Evolutionary conservation across 2,329 filamentous ascomycete genomes (phyloP).

Genomic region (Tolypocladium ophioglossoides): DNA sequence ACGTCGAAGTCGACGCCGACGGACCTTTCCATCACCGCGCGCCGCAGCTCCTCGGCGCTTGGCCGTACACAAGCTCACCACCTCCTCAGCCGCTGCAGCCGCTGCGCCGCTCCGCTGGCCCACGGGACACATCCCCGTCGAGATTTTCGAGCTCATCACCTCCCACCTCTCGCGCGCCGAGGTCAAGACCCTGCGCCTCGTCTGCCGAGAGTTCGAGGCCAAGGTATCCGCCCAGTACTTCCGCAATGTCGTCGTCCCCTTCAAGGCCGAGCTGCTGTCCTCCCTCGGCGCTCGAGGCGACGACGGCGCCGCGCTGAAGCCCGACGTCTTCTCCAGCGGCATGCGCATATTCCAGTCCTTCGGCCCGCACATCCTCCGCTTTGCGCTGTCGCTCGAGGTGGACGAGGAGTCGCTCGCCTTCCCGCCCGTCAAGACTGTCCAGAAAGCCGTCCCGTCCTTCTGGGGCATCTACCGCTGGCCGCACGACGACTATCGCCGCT

Average conservation of each 20-base stretch:
- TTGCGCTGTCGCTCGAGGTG: constrained; percentile 61
- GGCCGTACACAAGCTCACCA: not conserved
- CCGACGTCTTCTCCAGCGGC: constrained; percentile 31
- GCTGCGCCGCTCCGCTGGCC: constrained; percentile 16
- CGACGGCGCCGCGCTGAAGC: constrained; percentile 10
- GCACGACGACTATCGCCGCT: constrained; percentile 45
- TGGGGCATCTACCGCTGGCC: constrained; percentile 61
- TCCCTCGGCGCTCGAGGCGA: constrained; percentile 9
- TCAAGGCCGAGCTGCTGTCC: constrained; percentile 52
- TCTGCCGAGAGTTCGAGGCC: constrained; percentile 45
- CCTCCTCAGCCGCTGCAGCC: not conserved
- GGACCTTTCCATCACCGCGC: not conserved
- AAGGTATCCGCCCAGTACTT: constrained; percentile 50
- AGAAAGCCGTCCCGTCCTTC: constrained; percentile 43
- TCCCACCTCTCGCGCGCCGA: constrained; percentile 44
- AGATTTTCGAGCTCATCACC: constrained; percentile 50
- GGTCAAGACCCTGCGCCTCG: constrained; percentile 49
- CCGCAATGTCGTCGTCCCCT: constrained; percentile 53
- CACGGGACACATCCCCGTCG: constrained; percentile 37
- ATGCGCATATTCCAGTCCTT: constrained; percentile 52
- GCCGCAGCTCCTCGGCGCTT: no score
- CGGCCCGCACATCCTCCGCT: constrained; percentile 47
- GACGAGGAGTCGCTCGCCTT: constrained; percentile 37
- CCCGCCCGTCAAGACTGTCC: constrained; percentile 45
- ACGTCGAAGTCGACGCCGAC: no score